Evolutionary conservation across 2,329 filamentous ascomycete genomes (phyloP), one percentile per base, ranked within the genome.

Genomic region (Tetracladium maxilliforme): DNA sequence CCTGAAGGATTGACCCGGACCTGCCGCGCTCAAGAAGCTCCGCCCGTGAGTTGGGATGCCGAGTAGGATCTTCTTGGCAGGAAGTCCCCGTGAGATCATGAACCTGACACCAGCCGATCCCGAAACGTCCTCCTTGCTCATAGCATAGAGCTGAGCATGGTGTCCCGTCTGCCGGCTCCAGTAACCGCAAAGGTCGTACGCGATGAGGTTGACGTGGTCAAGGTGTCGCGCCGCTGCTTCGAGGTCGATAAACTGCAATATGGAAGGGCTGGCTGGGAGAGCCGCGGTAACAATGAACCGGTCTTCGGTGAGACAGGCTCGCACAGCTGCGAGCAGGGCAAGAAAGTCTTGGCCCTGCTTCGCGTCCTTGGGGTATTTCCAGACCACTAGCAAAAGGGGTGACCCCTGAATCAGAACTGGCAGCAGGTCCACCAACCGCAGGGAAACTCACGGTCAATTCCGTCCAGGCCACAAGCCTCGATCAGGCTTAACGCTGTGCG

Each of bases 31-130:
- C 7, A 79, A 58, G 38, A 87, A 87, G 16, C 73, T 80, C 30
- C 79, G 66, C 6, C 80, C 81, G 38, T 81, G 84, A 2, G 70
- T 65, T 2, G 81, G 79, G 23, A 87, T 65, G 1, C 81, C 81
- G 21, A 90, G 56, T 4, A 86, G 58, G 23, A 87, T 72, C 49
- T 82, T 84, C 33, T 66, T 62, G 3, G 70, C 49, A 1, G 75
- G 70, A 13, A 87, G 77, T 1, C 74, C 74, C 15, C 69, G 64
- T 2, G 58, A 56, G 29, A 76, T 51, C 30, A 83, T 54, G 42
- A 79, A 79, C 5, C 64, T 56, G 4, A 86, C 67, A 1, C 67
- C 68, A 1, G 69, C 63, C 9, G 76, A 64, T n/a, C 66, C 74
- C 2, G 75, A 83, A 2, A 66, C 57, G 33, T 75, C 64, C 34